Base-by-base conservation (phyloP, 2,329 filamentous ascomycete genomes). In the Xylaria sp. region DNA sequence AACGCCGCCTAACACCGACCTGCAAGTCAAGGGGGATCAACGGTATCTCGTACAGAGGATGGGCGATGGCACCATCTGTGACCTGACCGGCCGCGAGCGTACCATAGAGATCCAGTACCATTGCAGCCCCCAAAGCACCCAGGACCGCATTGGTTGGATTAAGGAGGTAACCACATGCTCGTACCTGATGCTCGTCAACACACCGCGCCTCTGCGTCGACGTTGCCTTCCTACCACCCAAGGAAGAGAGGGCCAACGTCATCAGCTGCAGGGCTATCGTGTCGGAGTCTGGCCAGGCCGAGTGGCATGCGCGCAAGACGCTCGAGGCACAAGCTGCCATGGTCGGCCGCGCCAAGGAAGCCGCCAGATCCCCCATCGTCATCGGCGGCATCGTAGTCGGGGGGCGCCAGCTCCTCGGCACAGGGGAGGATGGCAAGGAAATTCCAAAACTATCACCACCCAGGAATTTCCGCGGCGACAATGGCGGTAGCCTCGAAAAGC, bases 141-240 rank as follows among this genome's bases (percentile, higher is more conserved):
- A 84, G 56, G 91, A 97, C 78, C 89, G 91, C 57, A 97, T 98
- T 75, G 91, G 91, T 52, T 94, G 93, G 89, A 97, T 98, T 81
- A 97, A 97, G 80, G 94, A 98, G 79, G 89, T 95, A 1, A 92
- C 91, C 2, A 97, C 94, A 12, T 98, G 94, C 82, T 90, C 93
- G 13, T 98, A 98, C 78, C 85, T 97, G 63, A 97, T 98, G 94
- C 89, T 97, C 39, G 89, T 98, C 71, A 92, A 97, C 78, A 97
- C 94, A 0, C 93, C 94, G 0, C 90, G 94, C 0, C 88, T 98
- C 13, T 98, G 94, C 82, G 89, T 91, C 77, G 94, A 98, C 74
- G 89, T 93, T 10, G 94, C 94, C 10, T 98, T 98, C 79, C 84
- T 92, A 63, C 94, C 94, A 0, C 93, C 94, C 0, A 89, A 92